phyloP scores from a whole-genome alignment of 2,329 filamentous ascomycete species.

The Juglanconis sp. region DNA sequence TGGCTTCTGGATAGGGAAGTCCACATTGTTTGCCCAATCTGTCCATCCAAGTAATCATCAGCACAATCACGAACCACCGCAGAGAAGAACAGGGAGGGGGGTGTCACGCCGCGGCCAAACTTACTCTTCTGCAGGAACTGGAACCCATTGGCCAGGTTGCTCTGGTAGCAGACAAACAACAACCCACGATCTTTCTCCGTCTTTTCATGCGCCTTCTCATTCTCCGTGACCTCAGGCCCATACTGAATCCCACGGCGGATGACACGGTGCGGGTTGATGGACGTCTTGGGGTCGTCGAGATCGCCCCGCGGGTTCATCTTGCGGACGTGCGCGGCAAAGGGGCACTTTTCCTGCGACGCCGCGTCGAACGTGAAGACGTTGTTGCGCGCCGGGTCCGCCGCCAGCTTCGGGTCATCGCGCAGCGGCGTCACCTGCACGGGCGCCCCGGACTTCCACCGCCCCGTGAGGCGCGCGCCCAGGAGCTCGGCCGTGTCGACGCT shows the following conservation, averaged over 20 bases:
- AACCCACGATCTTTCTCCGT: slow-evolving; percentile 38
- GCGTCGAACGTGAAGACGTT: slow-evolving; percentile 34
- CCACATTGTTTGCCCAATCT: neutral
- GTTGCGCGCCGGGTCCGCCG: slow-evolving; percentile 26
- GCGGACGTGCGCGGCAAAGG: slow-evolving; percentile 44
- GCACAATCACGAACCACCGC: no score
- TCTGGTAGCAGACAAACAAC: slow-evolving; percentile 44
- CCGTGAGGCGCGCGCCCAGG: slow-evolving; percentile 40
- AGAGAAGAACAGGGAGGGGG: no score
- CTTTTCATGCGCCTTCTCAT: slow-evolving; percentile 29
- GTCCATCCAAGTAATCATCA: neutral
- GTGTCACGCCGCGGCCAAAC: slow-evolving; percentile 1
- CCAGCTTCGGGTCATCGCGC: slow-evolving; percentile 30
- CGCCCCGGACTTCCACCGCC: slow-evolving; percentile 40
- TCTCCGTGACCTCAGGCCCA: slow-evolving; percentile 33
- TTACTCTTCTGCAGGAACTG: slow-evolving; percentile 35
- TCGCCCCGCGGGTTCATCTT: slow-evolving; percentile 44
- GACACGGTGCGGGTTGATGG: slow-evolving; percentile 30
- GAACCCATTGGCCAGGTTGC: slow-evolving; percentile 38
- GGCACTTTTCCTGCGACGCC: slow-evolving; percentile 34
- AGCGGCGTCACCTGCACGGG: slow-evolving; percentile 30
- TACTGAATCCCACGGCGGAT: slow-evolving; percentile 44
- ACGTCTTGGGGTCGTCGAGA: slow-evolving; percentile 23
- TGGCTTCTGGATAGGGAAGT: slow-evolving; percentile 23
- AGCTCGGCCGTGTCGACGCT: slow-evolving; percentile 27